Conservation (phyloP, 495 filamentous ascomycete species). For the Aspergillus funiculosus region DNA sequence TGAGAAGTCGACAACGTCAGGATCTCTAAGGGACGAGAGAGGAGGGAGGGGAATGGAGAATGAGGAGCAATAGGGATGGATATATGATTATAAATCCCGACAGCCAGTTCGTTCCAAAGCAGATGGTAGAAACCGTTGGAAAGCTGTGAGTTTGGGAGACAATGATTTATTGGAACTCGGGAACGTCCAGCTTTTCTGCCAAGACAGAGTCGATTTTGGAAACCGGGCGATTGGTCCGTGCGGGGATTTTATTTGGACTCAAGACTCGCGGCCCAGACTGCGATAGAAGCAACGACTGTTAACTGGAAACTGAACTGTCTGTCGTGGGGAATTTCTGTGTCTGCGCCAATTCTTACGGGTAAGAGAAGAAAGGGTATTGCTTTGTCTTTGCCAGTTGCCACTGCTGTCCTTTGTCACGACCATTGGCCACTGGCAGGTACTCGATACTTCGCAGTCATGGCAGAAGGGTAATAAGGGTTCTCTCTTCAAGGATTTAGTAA, state of each 20-base stretch:
- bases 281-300: too few species aligned
- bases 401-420: neutral
- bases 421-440: too few species aligned
- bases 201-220: too few species aligned
- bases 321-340: too few species aligned
- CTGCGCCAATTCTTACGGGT: neutral
- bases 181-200: constrained; percentile 1
- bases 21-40: neutral
- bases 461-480: constrained; percentile 28
- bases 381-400: too few species aligned
- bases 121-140: constrained; percentile 19
- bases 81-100: constrained; percentile 8
- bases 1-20: neutral
- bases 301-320: too few species aligned
- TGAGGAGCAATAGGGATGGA: neutral
- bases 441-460: constrained; percentile 17
- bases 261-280: constrained; percentile 4
- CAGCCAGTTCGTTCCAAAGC: too few species aligned
- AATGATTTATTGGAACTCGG: too few species aligned
- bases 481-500: too few species aligned
- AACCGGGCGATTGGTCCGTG: constrained; percentile 19
- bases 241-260: neutral
- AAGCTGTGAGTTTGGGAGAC: constrained; percentile 4
- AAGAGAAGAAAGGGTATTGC: neutral
- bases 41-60: too few species aligned